Evolutionary conservation across 176 grass and related monocot genomes (phyloP).

Genomic region (Zoysia pacifica): DNA sequence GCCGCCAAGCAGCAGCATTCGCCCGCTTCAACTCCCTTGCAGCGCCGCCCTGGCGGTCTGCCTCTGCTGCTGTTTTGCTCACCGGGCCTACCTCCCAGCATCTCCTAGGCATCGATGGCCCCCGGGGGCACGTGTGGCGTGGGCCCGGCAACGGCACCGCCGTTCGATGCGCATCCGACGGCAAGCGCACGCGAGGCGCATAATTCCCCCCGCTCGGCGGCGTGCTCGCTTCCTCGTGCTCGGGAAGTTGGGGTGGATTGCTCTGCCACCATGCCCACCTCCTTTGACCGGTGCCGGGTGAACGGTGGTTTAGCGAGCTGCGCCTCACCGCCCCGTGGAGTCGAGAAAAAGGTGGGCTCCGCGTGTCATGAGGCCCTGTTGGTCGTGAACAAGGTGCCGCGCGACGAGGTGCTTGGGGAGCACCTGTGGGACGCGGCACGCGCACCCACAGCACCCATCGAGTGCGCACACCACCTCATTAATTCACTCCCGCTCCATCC

Average conservation of each 20-base stretch:
- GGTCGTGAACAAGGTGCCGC: not conserved
- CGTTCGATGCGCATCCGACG: not conserved
- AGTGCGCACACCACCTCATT: constrained; percentile 52
- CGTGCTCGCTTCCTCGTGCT: not conserved
- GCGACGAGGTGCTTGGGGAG: not conserved
- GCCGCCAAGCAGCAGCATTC: not conserved
- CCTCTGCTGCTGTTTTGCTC: too few species aligned
- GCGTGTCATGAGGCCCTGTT: rapidly evolving
- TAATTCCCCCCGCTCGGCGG: not conserved
- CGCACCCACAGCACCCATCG: constrained; percentile 42
- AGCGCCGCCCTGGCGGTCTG: too few species aligned
- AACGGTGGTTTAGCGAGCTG: too few species aligned
- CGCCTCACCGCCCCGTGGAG: not conserved
- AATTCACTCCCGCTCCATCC: constrained; percentile 1
- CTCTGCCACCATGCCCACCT: too few species aligned
- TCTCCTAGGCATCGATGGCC: too few species aligned
- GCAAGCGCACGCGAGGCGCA: not conserved
- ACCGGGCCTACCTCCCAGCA: constrained; percentile 10
- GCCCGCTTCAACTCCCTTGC: not conserved
- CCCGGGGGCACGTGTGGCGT: too few species aligned
- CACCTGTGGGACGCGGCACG: constrained; percentile 19
- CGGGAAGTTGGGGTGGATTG: too few species aligned
- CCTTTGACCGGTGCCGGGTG: too few species aligned
- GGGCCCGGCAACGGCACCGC: too few species aligned
- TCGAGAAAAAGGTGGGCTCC: rapidly evolving